Conservation (phyloP, 495 filamentous ascomycete species). For the Mytilinidion resinicola region DNA sequence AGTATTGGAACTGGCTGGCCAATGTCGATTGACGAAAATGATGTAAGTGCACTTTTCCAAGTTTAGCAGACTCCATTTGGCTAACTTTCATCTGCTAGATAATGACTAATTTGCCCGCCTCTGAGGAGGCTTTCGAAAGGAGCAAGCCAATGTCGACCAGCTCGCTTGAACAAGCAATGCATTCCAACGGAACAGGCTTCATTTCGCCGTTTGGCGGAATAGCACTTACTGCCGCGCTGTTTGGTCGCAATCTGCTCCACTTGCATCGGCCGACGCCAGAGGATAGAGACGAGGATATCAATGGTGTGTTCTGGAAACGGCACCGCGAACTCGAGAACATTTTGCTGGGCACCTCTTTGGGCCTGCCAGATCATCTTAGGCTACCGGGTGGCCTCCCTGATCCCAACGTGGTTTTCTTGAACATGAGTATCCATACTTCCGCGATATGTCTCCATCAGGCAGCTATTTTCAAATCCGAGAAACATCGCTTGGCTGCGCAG, state of each 20-base stretch:
- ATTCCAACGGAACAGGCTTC: constrained; percentile 59
- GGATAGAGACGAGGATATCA: constrained; percentile 79
- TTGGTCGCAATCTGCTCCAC: constrained; percentile 91
- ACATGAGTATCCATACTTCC: constrained; percentile 94
- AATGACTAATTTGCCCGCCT: constrained; percentile 73
- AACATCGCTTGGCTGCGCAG: constrained; percentile 68
- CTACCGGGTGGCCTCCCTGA: constrained; percentile 70
- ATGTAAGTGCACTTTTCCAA: constrained; percentile 48
- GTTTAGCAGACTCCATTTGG: not conserved
- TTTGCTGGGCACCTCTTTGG: constrained; percentile 75
- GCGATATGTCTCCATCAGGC: constrained; percentile 97
- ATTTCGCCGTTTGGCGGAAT: constrained; percentile 78
- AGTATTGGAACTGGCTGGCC: constrained; percentile 98
- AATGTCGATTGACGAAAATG: constrained; percentile 84
- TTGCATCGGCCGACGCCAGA: constrained; percentile 82
- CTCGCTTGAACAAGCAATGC: constrained; percentile 64
- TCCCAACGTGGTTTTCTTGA: constrained; percentile 87
- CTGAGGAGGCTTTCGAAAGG: constrained; percentile 80
- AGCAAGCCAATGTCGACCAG: constrained; percentile 65
- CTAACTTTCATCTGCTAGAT: constrained; percentile 44
- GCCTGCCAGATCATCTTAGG: constrained; percentile 75
- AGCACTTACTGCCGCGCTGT: constrained; percentile 75
- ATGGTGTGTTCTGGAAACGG: constrained; percentile 93
- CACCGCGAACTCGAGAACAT: constrained; percentile 87
- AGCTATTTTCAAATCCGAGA: constrained; percentile 94